These are phyloP conservation scores for Sporopachydermia lactativora DNA, from an alignment of 805 yeast genomes.

Conservation along the genomic window DNA sequence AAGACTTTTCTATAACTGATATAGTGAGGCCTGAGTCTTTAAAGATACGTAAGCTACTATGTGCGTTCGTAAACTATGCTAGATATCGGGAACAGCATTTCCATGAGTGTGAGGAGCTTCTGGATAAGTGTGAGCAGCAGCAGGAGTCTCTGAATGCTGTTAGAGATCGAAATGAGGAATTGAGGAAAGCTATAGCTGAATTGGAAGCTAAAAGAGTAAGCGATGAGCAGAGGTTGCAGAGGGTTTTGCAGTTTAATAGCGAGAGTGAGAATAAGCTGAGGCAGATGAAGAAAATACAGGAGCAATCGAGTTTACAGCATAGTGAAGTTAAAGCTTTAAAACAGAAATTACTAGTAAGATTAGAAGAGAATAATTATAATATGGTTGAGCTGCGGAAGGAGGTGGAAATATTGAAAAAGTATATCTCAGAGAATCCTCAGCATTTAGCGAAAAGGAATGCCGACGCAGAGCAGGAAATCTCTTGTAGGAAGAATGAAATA, in stretches of 20 bases:
- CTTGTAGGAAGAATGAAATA: conserved; percentile 24
- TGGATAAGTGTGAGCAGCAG: conserved; percentile 36
- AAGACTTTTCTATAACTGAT: conserved; percentile 65
- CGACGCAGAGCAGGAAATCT: conserved; percentile 34
- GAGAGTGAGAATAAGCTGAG: conserved; percentile 49
- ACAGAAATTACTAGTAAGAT: conserved; percentile 35
- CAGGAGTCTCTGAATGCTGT: conserved; percentile 21
- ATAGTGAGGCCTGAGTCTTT: conserved; percentile 62
- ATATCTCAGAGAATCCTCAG: conserved; percentile 46
- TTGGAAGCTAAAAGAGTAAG: conserved; percentile 20
- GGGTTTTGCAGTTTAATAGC: conserved; percentile 33
- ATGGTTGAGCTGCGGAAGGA: conserved; percentile 43
- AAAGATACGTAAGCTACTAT: conserved; percentile 49
- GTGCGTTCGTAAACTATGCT: conserved; percentile 79
- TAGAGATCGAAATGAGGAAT: conserved; percentile 24
- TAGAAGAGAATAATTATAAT: conserved; percentile 47
- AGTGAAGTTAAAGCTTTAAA: conserved; percentile 20
- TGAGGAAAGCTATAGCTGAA: conserved; percentile 23
- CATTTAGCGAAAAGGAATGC: conserved; percentile 36
- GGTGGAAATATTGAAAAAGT: conserved; percentile 43
- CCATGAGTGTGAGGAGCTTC: conserved; percentile 51
- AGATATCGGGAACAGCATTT: conserved; percentile 69
- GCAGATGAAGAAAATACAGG: conserved; percentile 46
- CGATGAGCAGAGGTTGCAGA: conserved; percentile 15
- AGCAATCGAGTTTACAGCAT: conserved; percentile 16